Evolutionary conservation across 164 flowering plant species (phyloP).

Genomic region (Protea cynaroides): DNA sequence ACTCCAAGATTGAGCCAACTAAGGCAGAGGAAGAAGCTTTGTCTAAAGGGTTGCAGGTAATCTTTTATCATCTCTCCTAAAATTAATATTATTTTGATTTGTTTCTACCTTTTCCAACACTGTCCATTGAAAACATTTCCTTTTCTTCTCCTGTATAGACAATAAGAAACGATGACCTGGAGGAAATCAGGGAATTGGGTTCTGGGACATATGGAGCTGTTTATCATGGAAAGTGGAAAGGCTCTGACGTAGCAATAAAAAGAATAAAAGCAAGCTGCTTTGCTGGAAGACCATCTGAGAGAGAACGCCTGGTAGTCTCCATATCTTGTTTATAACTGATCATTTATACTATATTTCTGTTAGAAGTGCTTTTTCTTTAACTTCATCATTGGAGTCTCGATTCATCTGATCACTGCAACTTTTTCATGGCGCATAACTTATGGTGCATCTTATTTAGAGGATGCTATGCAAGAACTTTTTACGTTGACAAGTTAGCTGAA

Average conservation of each 20-base stretch:
- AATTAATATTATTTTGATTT: neutral
- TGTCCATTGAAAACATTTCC: no score
- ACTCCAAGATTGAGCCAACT: slow-evolving; percentile 80
- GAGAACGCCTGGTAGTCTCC: slow-evolving; percentile 80
- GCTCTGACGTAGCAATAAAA: slow-evolving; percentile 97
- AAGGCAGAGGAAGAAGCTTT: slow-evolving; percentile 96
- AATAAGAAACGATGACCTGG: slow-evolving; percentile 86
- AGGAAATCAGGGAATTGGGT: slow-evolving; percentile 89
- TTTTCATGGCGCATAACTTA: no score
- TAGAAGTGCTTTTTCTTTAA: no score
- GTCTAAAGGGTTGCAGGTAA: slow-evolving; percentile 85
- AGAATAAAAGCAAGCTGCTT: slow-evolving; percentile 98
- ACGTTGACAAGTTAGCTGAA: no score
- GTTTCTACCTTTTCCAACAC: neutral
- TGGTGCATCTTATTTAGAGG: no score
- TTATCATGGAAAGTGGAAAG: slow-evolving; percentile 97
- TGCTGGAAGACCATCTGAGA: slow-evolving; percentile 93
- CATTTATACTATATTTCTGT: neutral
- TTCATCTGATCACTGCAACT: no score
- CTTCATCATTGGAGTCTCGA: no score
- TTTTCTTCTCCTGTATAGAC: slow-evolving; percentile 38
- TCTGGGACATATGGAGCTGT: slow-evolving; percentile 98
- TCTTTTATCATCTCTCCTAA: neutral
- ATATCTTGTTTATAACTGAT: slow-evolving; percentile 5
- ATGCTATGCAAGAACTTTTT: no score